Conservation (phyloP, 495 filamentous ascomycete genomes). For the Neurospora africana region DNA sequence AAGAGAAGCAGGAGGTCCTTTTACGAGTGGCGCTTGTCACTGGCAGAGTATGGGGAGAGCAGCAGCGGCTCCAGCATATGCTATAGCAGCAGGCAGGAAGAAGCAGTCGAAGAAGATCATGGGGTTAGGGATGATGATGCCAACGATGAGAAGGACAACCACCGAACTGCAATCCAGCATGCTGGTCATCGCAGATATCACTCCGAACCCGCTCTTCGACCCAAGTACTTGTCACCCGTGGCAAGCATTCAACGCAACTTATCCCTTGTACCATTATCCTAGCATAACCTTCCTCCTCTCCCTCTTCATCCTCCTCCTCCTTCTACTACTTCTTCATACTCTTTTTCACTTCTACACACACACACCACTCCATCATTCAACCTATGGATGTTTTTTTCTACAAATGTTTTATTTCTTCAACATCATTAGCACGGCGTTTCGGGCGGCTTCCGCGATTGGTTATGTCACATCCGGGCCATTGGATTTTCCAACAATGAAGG, state of each 20-base stretch:
- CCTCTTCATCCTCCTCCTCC: not conserved
- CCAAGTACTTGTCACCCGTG: not conserved
- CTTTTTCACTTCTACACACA: not conserved
- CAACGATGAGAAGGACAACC: not conserved
- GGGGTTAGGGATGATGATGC: not conserved
- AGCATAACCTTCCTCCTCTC: not conserved
- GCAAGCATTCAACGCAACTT: not conserved
- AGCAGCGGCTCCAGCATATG: not conserved
- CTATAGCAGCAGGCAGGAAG: not conserved
- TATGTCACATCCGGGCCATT: not conserved
- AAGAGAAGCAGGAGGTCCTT: not conserved
- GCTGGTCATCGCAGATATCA: not conserved
- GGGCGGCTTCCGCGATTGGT: not conserved
- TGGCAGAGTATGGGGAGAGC: not conserved
- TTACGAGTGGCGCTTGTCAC: not conserved
- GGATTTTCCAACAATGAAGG: not conserved
- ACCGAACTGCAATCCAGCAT: not conserved
- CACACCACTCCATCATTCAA: not conserved
- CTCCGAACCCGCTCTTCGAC: not conserved
- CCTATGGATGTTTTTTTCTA: not conserved
- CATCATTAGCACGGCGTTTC: not conserved
- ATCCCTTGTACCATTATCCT: not conserved
- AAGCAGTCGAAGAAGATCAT: not conserved
- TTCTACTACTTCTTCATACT: not conserved
- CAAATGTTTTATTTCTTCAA: not conserved